Conservation (phyloP, 352 stramenopile species). For the Phytophthora brassicae region DNA sequence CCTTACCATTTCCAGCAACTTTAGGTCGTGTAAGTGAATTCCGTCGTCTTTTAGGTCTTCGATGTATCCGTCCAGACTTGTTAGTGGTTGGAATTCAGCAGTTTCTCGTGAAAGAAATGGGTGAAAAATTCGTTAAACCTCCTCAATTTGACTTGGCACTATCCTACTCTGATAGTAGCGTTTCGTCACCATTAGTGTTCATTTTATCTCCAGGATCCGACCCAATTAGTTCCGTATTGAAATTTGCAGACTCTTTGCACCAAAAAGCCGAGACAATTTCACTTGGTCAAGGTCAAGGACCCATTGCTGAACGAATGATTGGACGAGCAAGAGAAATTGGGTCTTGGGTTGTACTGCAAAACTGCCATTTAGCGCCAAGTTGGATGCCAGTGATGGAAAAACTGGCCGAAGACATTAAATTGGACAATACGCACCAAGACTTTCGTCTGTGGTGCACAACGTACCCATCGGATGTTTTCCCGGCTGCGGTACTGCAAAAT, state of each 20-base stretch:
- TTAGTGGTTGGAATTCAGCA: slow-evolving; percentile 89
- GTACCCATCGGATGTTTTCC: slow-evolving; percentile 93
- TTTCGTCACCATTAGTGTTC: slow-evolving; percentile 90
- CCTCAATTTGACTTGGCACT: slow-evolving; percentile 88
- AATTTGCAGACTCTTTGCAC: slow-evolving; percentile 77
- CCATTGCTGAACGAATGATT: slow-evolving; percentile 91
- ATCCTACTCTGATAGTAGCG: slow-evolving; percentile 87
- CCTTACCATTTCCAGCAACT: slow-evolving; percentile 69
- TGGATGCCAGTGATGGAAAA: slow-evolving; percentile 95
- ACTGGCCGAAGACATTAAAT: slow-evolving; percentile 85
- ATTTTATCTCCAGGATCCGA: slow-evolving; percentile 91
- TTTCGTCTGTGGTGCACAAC: slow-evolving; percentile 95
- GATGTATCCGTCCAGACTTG: slow-evolving; percentile 85
- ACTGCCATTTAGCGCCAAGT: slow-evolving; percentile 87
- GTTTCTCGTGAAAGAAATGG: slow-evolving; percentile 90
- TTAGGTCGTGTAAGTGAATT: slow-evolving; percentile 73
- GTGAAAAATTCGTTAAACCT: slow-evolving; percentile 91
- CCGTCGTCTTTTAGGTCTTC: slow-evolving; percentile 68
- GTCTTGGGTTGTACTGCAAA: slow-evolving; percentile 92
- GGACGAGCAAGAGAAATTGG: slow-evolving; percentile 74
- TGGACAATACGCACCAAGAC: slow-evolving; percentile 79
- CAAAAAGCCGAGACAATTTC: slow-evolving; percentile 89
- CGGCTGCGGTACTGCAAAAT: slow-evolving; percentile 93
- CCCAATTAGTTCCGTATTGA: slow-evolving; percentile 90
- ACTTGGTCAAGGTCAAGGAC: slow-evolving; percentile 91